Evolutionary conservation across 2,329 filamentous ascomycete species (phyloP), one percentile per base, ranked within the genome.

Genomic region (Tolypocladium nubicola): DNA sequence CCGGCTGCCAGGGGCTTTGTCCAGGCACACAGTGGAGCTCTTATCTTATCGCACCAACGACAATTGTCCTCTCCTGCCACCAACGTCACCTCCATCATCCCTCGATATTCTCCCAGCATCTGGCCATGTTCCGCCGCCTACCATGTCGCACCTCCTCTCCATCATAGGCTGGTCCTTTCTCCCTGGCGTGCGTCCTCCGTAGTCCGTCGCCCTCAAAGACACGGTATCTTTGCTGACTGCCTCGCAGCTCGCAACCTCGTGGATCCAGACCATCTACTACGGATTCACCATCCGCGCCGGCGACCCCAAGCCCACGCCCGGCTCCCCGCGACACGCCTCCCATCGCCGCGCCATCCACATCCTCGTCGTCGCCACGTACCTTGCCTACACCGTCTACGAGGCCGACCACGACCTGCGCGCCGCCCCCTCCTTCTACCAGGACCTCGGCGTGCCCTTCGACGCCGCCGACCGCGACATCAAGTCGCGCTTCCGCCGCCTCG

Each of bases 361-460:
- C 68, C 77, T 87, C 64, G 89, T 97, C 66, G 87, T 97, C 54
- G 78, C 87, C 53, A 75, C 83, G 60, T 99, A 97, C 75, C 88
- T 97, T 41, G 74, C 87, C 62, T 97, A 96, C 78, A 96, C 91
- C 52, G 84, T 97, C 66, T 94, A 92, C 75, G 93, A 97, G 75
- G 88, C 90, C 66, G 89, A 96, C 78, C 85, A 89, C 75, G 85
- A 90, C 61, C 79, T 96, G 35, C 87, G 84, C 61, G 76, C 80
- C 50, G 76, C 79, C 1, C 85, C 87, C 21, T 86, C 90, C 71
- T 96, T 88, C 75, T 97, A 97, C 75, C 77, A 82, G 52, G 81
- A 87, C 61, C 82, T 99, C 0, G 84, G 84, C 40, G 81, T 97
- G 0, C 77, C 86, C 14, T 78, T 86, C 41, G 71, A 80, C 57